phyloP scores from a whole-genome alignment of 441 rosid species.

The Bocquillonia castaneifolia region DNA sequence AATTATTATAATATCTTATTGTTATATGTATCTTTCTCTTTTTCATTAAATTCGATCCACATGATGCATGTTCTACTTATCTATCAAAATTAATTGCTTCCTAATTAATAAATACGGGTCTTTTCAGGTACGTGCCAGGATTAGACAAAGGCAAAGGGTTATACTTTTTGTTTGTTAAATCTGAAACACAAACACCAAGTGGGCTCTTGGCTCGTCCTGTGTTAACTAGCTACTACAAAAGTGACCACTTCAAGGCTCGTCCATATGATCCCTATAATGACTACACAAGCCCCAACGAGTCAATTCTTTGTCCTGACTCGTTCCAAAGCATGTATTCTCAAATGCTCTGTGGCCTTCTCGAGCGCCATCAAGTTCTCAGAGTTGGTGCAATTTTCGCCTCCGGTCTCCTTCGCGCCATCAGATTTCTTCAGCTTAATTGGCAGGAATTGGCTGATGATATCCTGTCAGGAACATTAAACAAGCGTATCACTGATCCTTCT shows the following conservation, averaged over 20 bases:
- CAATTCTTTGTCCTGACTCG: conserved; percentile 78
- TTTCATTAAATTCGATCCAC: conserved; percentile 23
- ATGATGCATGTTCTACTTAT: conserved; percentile 18
- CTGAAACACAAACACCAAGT: conserved; percentile 77
- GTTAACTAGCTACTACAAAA: conserved; percentile 84
- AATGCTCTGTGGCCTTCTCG: conserved; percentile 76
- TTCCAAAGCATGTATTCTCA: conserved; percentile 92
- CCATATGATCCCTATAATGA: conserved; percentile 73
- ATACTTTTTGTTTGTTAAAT: conserved; percentile 77
- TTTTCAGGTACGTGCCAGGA: conserved; percentile 66
- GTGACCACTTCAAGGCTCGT: conserved; percentile 74
- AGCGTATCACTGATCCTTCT: conserved; percentile 44
- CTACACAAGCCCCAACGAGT: conserved; percentile 87
- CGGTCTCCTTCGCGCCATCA: conserved; percentile 75
- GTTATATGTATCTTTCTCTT: too few species aligned
- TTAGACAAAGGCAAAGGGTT: conserved; percentile 83
- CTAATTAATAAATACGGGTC: neutral
- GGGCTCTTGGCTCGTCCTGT: conserved; percentile 87
- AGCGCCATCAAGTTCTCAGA: conserved; percentile 67
- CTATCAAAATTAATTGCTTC: neutral
- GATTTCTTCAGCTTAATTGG: conserved; percentile 80
- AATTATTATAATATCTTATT: too few species aligned
- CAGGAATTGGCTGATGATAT: conserved; percentile 49
- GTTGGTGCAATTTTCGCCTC: conserved; percentile 87
- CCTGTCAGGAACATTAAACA: conserved; percentile 45